Percentiles rank a stretch among this genome's conserved stretches.
Conservation (phyloP, 73 alveolate species). For the Paramecium octaurelia region DNA sequence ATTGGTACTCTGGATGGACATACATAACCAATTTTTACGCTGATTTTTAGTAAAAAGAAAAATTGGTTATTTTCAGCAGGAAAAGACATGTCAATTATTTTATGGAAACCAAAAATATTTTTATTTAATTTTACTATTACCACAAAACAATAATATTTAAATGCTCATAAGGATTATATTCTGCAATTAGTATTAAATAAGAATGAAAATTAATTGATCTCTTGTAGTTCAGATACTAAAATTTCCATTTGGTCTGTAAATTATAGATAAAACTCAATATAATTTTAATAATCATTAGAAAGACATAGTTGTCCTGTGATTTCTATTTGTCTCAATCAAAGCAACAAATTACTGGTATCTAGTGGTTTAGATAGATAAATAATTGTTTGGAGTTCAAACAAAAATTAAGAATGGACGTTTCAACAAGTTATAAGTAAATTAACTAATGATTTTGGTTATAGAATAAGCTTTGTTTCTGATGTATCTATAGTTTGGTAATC, state of each 20-base stretch:
- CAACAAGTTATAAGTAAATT: neutral
- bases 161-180: neutral
- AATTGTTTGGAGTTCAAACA: neutral
- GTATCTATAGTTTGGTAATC: neutral
- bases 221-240: neutral
- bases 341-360: neutral
- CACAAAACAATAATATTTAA: neutral
- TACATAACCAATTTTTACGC: neutral
- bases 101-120: neutral
- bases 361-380: neutral
- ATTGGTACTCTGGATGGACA: neutral
- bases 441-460: neutral
- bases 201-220: neutral
- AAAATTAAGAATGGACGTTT: neutral
- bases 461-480: neutral
- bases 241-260: neutral
- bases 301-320: neutral
- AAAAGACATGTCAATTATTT: neutral
- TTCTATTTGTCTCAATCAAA: neutral
- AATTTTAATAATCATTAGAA: neutral
- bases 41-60: neutral
- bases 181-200: neutral
- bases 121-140: neutral
- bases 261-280: neutral
- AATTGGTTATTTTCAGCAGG: slow-evolving; percentile 4